These are phyloP conservation scores for Lentinula lateritia DNA, from an alignment of 768 basidiomycete species.

Conservation along the genomic window DNA sequence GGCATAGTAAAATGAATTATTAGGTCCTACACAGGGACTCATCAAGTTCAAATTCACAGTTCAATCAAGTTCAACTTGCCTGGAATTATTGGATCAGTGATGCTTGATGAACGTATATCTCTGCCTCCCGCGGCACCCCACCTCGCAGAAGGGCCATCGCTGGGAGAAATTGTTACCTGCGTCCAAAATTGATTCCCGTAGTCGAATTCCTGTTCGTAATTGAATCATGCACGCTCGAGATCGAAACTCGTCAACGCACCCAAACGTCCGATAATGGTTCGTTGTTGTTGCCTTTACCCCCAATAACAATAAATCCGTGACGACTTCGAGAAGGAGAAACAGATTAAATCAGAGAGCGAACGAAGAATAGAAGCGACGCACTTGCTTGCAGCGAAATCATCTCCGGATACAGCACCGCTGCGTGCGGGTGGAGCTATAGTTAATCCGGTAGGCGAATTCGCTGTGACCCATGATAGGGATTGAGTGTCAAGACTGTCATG, in stretches of 20 bases:
- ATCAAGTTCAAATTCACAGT: background rate
- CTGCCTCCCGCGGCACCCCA: constrained; percentile 75
- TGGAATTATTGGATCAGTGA: constrained; percentile 37
- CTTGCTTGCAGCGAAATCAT: constrained; percentile 81
- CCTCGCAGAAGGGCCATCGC: constrained; percentile 48
- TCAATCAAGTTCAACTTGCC: constrained; percentile 10
- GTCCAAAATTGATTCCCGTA: constrained; percentile 77
- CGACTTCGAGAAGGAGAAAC: constrained; percentile 42
- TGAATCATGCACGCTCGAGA: constrained; percentile 7
- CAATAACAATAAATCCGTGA: constrained; percentile 67
- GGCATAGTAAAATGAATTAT: constrained; percentile 68
- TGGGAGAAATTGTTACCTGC: constrained; percentile 43
- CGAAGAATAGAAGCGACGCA: constrained; percentile 28
- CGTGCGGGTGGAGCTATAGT: constrained; percentile 49
- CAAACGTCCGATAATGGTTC: constrained; percentile 63
- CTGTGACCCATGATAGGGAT: constrained; percentile 54
- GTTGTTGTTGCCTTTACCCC: constrained; percentile 55
- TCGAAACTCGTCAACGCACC: constrained; percentile 37
- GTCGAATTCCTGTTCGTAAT: constrained; percentile 60
- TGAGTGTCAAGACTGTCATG: constrained; percentile 54
- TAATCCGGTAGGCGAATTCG: constrained; percentile 46
- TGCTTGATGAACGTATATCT: constrained; percentile 44
- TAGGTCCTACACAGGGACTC: constrained; percentile 29
- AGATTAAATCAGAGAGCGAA: constrained; percentile 6
- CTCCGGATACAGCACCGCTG: constrained; percentile 58